These are phyloP conservation scores for Erodium moschatum DNA, from an alignment of 441 rosid genomes.

Conservation along the genomic window DNA sequence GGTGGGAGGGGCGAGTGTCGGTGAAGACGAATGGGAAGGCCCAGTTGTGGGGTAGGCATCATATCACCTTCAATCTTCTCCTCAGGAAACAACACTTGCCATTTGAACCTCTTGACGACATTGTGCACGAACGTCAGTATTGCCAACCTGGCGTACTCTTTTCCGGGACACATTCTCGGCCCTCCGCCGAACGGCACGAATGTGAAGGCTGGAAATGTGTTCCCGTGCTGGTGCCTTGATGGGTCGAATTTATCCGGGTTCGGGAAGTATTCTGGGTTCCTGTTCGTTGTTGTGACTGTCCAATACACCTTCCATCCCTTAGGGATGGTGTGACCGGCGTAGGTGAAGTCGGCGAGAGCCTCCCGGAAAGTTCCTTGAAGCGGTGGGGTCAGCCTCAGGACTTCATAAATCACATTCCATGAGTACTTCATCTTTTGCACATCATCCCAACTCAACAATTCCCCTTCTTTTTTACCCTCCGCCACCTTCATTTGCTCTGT, in stretches of 20 bases:
- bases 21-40: constrained; percentile 23
- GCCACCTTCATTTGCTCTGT: constrained; percentile 22
- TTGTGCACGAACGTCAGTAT: constrained; percentile 23
- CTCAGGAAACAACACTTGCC: constrained; percentile 19
- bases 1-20: not conserved
- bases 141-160: constrained; percentile 22
- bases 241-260: constrained; percentile 25
- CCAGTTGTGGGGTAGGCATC: constrained; percentile 26
- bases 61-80: constrained; percentile 22
- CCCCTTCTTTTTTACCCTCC: constrained; percentile 18
- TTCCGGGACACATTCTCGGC: constrained; percentile 25
- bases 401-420: constrained; percentile 24
- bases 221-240: constrained; percentile 16
- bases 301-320: constrained; percentile 28
- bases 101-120: constrained; percentile 20
- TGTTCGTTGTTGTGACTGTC: constrained; percentile 26
- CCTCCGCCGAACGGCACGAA: constrained; percentile 29
- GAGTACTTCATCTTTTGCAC: constrained; percentile 25
- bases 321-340: constrained; percentile 24
- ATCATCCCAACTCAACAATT: constrained; percentile 23
- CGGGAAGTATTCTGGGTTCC: constrained; percentile 23
- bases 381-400: constrained; percentile 25
- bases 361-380: constrained; percentile 26
- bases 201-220: constrained; percentile 19
- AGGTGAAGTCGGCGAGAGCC: constrained; percentile 20